Evolutionary conservation across 2,329 filamentous ascomycete species (phyloP), one percentile per base, ranked within the genome.

Genomic region (Volutella citrinella): DNA sequence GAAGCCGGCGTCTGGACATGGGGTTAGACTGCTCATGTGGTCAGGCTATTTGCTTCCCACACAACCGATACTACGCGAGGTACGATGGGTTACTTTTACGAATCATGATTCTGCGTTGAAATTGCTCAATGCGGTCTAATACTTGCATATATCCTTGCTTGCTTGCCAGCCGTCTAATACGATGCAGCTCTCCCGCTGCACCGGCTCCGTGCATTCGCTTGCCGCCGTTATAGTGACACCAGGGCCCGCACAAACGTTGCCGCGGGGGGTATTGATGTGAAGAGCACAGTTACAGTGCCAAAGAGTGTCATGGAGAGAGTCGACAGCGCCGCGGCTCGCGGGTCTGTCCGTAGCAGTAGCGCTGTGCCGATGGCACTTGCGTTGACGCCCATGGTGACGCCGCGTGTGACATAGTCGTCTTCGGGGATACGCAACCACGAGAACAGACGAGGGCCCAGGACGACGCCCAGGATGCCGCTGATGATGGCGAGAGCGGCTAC

Each of bases 331-430:
- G 76, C 78, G 6, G 76, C 76, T 26, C 76, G 65, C 2, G 75
- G 76, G 42, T 81, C 76, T 2, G 69, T 72, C 3, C 67, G 62
- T 3, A 81, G 55, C 3, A 81, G 57, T 20, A 79, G 51, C 0
- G 78, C 76, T 5, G 77, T 80, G 2, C 68, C 76, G 23, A 81
- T 74, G 6, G 76, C 77, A 5, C 71, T 75, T 1, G 74, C 77
- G 49, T 80, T 80, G 3, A 72, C 72, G 5, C 77, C 76, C n/a
- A 80, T 54, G 2, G 75, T 75, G 5, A 82, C 74, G 9, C 78
- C 77, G n/a, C 75, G 61, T 2, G 76, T 80, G 20, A 81, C 75
- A 40, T 80, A 82, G 54, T 80, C 78, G 46, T 80, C 76, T 55
- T 78, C 70, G 0, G 74, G 74, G 5, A 81, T 72, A 36, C 60